Base-by-base conservation (phyloP, 805 yeast genomes). In the Komagataella populi region DNA sequence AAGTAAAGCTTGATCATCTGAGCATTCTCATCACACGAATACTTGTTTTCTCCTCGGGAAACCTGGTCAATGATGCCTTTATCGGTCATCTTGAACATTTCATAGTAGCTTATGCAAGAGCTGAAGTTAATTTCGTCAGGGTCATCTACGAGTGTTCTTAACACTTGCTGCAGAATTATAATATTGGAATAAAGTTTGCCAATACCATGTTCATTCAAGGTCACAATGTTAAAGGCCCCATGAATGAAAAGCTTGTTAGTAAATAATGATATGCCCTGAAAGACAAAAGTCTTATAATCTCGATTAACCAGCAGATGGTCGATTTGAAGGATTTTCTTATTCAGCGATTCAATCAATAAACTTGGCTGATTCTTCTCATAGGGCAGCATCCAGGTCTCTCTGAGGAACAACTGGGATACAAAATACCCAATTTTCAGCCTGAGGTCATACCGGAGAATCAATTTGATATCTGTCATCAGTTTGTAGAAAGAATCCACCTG, bases 111-210 rank as follows among this genome's bases (percentile, higher is more conserved):
- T 3, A 81, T 67, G 1, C 85, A 72, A 23, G 70, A 64, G 22
- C 71, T 61, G 59, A 83, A 81, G 54, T 79, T 75, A 12, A 81
- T 78, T 17, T 68, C 69, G 44, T 73, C 74, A 0, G 83, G 80
- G 53, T 71, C 70, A 22, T 63, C 60, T 60, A 77, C 72, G 39
- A 83, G 71, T 53, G 77, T 78, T 53, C 84, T 72, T 52, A 84
- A 70, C 75, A 81, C 77, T 61, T 84, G 90, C 64, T 82, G 88
- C 46, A 84, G 64, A 0, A 84, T 80, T 50, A 79, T 70, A 18
- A 84, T 77, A 60, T 84, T 84, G 56, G 79, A 69, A 53, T 78
- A 66, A 54, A 84, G 67, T 56, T 77, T 74, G 56, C 76, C 74
- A 51, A 83, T 70, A 39, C 91, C 90, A 54, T 74, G 72, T 17